These are phyloP conservation scores for Vanrija sp. DNA, from an alignment of 1,284 basidiomycete genomes.

Conservation along the genomic window DNA sequence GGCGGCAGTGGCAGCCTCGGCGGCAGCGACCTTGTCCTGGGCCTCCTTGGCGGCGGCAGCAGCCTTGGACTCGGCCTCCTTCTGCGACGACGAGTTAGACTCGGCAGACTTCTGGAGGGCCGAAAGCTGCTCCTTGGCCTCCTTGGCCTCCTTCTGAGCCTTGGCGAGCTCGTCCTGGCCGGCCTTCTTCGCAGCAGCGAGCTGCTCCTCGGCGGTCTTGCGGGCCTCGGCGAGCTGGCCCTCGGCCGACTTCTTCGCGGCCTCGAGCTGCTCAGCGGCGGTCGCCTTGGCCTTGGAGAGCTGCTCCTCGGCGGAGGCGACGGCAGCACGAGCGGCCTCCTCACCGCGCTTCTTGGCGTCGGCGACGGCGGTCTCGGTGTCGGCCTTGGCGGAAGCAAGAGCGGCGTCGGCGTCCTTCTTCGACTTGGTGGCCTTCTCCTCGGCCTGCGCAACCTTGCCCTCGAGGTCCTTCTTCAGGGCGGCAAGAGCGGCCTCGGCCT, in stretches of 20 bases:
- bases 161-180: neutral
- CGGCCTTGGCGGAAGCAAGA: neutral
- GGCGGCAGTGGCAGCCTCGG: constrained; percentile 11
- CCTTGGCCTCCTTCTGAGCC: neutral
- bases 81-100: neutral
- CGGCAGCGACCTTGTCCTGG: neutral
- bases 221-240: constrained; percentile 10
- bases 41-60: neutral
- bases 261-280: constrained; percentile 24
- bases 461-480: neutral
- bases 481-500: constrained; percentile 7
- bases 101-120: neutral
- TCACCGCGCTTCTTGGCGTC: neutral
- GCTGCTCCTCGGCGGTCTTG: neutral
- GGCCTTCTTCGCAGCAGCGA: neutral
- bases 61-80: too few relatives aligned
- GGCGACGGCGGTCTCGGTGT: neutral
- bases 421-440: neutral
- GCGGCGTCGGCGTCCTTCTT: neutral
- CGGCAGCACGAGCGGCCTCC: neutral
- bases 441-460: constrained; percentile 6
- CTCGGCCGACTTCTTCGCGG: constrained; percentile 21
- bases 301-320: neutral
- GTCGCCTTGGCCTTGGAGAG: constrained; percentile 17
- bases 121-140: neutral